These are phyloP conservation scores for Litchi chinensis DNA, from an alignment of 345 rosid species.

Conservation along the genomic window DNA sequence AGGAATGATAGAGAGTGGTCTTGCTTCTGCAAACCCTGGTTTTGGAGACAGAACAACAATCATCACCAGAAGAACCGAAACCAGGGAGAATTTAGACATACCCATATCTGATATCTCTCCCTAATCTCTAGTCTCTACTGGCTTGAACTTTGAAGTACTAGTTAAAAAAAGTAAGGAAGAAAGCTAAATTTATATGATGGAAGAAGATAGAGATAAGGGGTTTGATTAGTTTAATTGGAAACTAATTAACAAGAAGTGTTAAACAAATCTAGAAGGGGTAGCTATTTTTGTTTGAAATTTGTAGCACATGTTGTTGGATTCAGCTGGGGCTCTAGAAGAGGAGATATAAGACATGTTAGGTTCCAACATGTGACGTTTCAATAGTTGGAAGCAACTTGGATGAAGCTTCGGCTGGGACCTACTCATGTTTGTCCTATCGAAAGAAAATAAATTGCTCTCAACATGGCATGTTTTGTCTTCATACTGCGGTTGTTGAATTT, in stretches of 20 bases:
- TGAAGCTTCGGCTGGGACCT: conserved; percentile 16
- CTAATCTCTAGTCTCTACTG: no score
- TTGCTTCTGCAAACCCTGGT: conserved; percentile 33
- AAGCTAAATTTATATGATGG: background rate
- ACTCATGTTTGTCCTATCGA: background rate
- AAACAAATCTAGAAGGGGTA: conserved; percentile 29
- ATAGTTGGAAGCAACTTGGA: background rate
- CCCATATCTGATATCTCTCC: conserved; percentile 24
- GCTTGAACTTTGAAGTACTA: no score
- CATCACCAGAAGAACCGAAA: conserved; percentile 30
- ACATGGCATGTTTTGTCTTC: no score
- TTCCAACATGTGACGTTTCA: conserved; percentile 33
- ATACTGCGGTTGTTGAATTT: background rate
- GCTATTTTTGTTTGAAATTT: conserved; percentile 17
- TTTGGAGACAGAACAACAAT: conserved; percentile 8
- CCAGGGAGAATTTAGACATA: conserved; percentile 23
- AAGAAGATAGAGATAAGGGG: background rate
- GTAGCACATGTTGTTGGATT: background rate
- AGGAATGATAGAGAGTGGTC: conserved; percentile 38
- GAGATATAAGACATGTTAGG: conserved; percentile 8
- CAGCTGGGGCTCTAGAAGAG: conserved; percentile 26
- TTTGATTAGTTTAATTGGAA: background rate
- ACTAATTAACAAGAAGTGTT: background rate
- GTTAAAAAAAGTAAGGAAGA: no score
- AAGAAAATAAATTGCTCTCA: no score